Conservation (phyloP, 768 basidiomycete species). For the Pisolithus sp. region DNA sequence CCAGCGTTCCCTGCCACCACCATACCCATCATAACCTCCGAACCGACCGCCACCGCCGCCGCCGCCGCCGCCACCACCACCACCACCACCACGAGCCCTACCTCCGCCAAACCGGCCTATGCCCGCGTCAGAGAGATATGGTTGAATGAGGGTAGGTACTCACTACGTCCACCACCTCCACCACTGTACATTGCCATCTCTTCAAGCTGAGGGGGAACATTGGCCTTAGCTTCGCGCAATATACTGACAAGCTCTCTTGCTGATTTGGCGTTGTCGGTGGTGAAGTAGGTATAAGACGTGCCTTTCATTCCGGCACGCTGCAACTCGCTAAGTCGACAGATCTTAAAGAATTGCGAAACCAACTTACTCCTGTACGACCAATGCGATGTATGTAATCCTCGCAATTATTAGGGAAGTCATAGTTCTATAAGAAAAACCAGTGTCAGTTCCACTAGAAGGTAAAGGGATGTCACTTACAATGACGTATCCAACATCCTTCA, state of each 20-base stretch:
- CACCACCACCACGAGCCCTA: slow-evolving; percentile 35
- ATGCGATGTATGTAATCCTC: slow-evolving; percentile 99
- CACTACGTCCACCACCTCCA: slow-evolving; percentile 71
- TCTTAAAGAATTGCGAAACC: background rate
- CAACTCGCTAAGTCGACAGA: slow-evolving; percentile 13
- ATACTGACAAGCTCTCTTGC: slow-evolving; percentile 89
- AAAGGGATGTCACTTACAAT: slow-evolving; percentile 55
- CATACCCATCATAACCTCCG: slow-evolving; percentile 34
- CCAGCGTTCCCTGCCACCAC: slow-evolving; percentile 11
- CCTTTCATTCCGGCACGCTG: slow-evolving; percentile 91
- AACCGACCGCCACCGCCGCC: slow-evolving; percentile 29
- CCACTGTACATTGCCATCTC: slow-evolving; percentile 89
- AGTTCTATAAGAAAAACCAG: slow-evolving; percentile 51
- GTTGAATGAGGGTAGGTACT: slow-evolving; percentile 16
- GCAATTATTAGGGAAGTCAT: slow-evolving; percentile 96
- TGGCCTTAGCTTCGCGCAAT: slow-evolving; percentile 79
- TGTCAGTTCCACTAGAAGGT: slow-evolving; percentile 6
- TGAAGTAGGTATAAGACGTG: slow-evolving; percentile 93
- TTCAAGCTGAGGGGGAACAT: slow-evolving; percentile 82
- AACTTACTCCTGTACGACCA: slow-evolving; percentile 85
- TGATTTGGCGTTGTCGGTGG: slow-evolving; percentile 90
- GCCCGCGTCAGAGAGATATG: slow-evolving; percentile 1
- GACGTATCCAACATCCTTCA: slow-evolving; percentile 98
- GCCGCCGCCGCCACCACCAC: no score
- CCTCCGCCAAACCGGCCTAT: slow-evolving; percentile 56